Evolutionary conservation across 495 filamentous ascomycete genomes (phyloP).

Genomic region (Cercophora sp.): DNA sequence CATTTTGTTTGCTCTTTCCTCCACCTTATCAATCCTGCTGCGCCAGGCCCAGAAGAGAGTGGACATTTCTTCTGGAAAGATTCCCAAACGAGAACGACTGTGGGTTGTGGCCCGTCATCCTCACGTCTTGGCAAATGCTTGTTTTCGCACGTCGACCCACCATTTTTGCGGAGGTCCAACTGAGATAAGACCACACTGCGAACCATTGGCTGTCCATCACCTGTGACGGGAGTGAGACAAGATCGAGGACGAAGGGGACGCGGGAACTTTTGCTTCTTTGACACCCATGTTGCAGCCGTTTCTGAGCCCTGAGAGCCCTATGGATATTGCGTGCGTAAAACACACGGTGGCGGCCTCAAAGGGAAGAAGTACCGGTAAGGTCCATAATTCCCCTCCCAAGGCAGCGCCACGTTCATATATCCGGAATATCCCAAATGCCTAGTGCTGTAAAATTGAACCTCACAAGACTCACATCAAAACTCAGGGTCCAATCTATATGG

Average conservation of each 20-base stretch:
- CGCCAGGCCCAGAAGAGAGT: background rate
- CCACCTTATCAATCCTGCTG: background rate
- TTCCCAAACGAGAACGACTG: background rate
- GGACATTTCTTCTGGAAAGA: slow-evolving; percentile 3
- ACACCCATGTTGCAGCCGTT: background rate
- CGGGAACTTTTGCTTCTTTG: background rate
- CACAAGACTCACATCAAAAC: no score
- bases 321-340: background rate
- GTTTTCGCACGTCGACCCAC: background rate
- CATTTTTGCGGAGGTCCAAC: slow-evolving; percentile 5
- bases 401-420: no score
- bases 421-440: no score
- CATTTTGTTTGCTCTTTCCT: slow-evolving; percentile 8
- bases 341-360: background rate
- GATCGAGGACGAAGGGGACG: no score
- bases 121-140: slow-evolving; percentile 17
- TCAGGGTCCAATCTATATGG: no score
- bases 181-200: background rate
- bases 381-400: no score
- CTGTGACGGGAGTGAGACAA: background rate
- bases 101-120: no score
- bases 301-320: background rate
- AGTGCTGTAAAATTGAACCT: no score
- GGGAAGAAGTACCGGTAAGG: no score
- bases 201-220: background rate